Percentiles rank a stretch among this genome's conserved stretches.
Conservation (phyloP, 2,329 filamentous ascomycete species). For the Cadophora luteo-olivacea region DNA sequence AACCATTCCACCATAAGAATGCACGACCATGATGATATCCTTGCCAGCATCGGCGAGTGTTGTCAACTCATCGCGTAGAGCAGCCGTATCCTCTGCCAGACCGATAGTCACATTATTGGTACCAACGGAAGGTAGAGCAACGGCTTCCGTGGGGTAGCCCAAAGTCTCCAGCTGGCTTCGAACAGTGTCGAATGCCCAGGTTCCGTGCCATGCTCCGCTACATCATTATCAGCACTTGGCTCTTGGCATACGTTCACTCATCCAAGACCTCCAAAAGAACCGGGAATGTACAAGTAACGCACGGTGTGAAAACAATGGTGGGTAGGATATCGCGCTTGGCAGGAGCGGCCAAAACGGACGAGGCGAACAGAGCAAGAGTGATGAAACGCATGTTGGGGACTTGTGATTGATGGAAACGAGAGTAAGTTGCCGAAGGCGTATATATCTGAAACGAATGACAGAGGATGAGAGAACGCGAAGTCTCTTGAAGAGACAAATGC, state of each 20-base stretch:
- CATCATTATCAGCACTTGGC: background rate
- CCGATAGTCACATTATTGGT: too few species aligned
- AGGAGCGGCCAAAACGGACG: conserved; percentile 1
- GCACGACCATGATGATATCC: conserved; percentile 1
- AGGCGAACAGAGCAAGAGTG: conserved; percentile 3
- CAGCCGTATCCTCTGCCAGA: too few species aligned
- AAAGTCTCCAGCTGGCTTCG: background rate
- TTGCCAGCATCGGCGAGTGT: background rate
- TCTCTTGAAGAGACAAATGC: background rate
- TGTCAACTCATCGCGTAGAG: background rate
- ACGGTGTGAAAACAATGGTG: conserved; percentile 10
- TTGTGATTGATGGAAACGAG: background rate
- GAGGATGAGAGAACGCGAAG: background rate
- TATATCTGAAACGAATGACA: background rate
- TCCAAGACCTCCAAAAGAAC: background rate
- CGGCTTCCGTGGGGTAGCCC: background rate
- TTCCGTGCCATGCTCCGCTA: conserved; percentile 3
- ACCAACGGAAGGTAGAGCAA: too few species aligned
- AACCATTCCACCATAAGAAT: conserved; percentile 5
- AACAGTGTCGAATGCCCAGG: conserved; percentile 4
- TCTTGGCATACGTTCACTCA: too few species aligned
- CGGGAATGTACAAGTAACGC: background rate
- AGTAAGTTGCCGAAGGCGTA: background rate
- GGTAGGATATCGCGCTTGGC: background rate
- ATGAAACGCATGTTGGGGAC: background rate